A percentile compares a stretch with the other conserved stretches of the same genome.
phyloP scores from a whole-genome alignment of 1,284 basidiomycete genomes.

The Irpex sp. region DNA sequence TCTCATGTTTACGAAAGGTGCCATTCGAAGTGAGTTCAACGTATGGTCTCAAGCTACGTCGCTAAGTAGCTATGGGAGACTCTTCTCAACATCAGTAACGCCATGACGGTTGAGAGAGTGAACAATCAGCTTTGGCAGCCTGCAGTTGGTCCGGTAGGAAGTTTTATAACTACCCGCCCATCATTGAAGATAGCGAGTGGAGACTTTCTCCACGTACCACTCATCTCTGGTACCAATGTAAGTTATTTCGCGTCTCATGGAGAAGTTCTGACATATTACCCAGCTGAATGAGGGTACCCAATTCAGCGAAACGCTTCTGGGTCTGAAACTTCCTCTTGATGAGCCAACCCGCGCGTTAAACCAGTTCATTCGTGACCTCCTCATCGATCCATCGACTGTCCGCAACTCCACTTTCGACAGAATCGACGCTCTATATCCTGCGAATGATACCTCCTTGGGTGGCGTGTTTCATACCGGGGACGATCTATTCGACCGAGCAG shows the following conservation, averaged over 20 bases:
- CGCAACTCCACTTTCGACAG: conserved; percentile 32
- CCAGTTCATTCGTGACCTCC: conserved; percentile 38
- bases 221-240: conserved; percentile 51
- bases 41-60: no score
- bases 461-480: conserved; percentile 53
- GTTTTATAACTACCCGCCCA: conserved; percentile 42
- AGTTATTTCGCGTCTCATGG: conserved; percentile 12
- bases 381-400: conserved; percentile 46
- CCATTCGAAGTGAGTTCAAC: conserved; percentile 37
- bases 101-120: conserved; percentile 38
- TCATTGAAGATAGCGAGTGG: conserved; percentile 42
- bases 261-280: neutral
- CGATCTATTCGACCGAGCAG: conserved; percentile 49
- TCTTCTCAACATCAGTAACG: conserved; percentile 41
- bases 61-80: conserved; percentile 25
- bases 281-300: conserved; percentile 49
- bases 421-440: conserved; percentile 39
- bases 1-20: conserved; percentile 42
- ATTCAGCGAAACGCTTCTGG: conserved; percentile 34
- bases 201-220: conserved; percentile 49
- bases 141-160: conserved; percentile 45
- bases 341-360: conserved; percentile 37
- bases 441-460: conserved; percentile 40
- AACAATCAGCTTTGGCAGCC: conserved; percentile 58
- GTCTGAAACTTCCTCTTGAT: conserved; percentile 29